phyloP scores from a whole-genome alignment of 225 moss, liverwort and hornwort genomes.

The Rhytidiadelphus loreus region DNA sequence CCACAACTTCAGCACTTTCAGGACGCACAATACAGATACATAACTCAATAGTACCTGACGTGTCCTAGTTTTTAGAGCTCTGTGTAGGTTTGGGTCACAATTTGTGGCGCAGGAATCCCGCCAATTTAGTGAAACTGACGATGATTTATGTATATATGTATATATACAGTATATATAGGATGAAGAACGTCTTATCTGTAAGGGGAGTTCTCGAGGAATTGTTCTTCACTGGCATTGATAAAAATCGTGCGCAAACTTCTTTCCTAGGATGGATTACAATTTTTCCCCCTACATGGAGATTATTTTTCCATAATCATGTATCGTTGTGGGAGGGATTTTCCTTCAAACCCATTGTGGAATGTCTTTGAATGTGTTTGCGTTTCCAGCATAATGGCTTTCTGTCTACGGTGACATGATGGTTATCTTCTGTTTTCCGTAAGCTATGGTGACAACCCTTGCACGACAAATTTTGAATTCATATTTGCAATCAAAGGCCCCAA shows the following conservation, averaged over 20 bases:
- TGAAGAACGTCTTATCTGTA: neutral
- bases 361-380: neutral
- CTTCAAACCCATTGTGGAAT: neutral
- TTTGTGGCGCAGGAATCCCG: neutral
- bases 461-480: too few relatives aligned
- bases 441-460: neutral
- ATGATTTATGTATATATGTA: neutral
- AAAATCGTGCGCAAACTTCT: neutral
- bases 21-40: too few relatives aligned
- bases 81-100: too few relatives aligned
- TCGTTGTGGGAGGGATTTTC: neutral
- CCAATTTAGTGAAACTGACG: neutral
- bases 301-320: neutral
- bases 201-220: too few relatives aligned
- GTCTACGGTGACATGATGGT: neutral
- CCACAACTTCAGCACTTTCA: neutral
- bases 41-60: neutral
- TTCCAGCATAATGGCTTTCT: neutral
- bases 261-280: neutral
- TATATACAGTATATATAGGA: too few relatives aligned
- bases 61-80: neutral
- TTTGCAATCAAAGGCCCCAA: neutral
- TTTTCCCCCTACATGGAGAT: neutral
- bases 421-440: neutral
- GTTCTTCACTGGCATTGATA: neutral